Evolutionary conservation across 495 filamentous ascomycete species (phyloP).

Genomic region (Xylaria flabelliformis): DNA sequence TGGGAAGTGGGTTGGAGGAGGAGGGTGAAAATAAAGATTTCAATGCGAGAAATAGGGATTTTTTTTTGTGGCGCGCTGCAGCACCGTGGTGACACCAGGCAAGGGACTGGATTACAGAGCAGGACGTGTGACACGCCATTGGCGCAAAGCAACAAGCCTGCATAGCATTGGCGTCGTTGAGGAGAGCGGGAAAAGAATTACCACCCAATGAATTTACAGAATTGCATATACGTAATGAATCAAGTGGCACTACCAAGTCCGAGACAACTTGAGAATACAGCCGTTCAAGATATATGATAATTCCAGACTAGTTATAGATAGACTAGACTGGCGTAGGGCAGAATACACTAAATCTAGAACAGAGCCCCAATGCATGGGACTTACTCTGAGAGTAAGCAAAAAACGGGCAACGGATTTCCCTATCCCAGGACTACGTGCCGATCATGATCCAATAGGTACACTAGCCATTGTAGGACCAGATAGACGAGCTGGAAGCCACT

Average conservation of each 20-base stretch:
- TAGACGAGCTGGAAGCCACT: constrained; percentile 13
- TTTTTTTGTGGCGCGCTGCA: constrained; percentile 8
- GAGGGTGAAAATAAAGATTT: constrained; percentile 16
- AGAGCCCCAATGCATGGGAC: constrained; percentile 14
- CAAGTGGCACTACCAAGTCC: constrained; percentile 3
- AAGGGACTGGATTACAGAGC: constrained; percentile 23
- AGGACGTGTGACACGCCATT: constrained; percentile 16
- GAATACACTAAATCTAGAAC: constrained; percentile 5
- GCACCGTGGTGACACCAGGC: constrained; percentile 16
- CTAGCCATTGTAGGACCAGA: constrained; percentile 20
- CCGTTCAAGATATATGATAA: neutral
- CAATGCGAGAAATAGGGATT: constrained; percentile 17
- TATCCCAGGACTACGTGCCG: constrained; percentile 5
- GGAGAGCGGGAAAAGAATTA: neutral
- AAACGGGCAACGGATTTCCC: neutral
- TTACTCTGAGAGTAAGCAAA: neutral
- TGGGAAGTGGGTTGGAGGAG: neutral
- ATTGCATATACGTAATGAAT: neutral
- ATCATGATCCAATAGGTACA: neutral
- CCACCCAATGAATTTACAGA: neutral
- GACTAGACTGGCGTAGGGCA: neutral
- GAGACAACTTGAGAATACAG: neutral
- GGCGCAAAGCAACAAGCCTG: constrained; percentile 15
- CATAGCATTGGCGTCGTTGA: constrained; percentile 17
- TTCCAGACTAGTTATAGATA: neutral